A percentile compares a stretch with the other conserved stretches of the same genome.
Conservation (phyloP, 1,284 basidiomycete species). For the Cutaneotrichosporon sp. region DNA sequence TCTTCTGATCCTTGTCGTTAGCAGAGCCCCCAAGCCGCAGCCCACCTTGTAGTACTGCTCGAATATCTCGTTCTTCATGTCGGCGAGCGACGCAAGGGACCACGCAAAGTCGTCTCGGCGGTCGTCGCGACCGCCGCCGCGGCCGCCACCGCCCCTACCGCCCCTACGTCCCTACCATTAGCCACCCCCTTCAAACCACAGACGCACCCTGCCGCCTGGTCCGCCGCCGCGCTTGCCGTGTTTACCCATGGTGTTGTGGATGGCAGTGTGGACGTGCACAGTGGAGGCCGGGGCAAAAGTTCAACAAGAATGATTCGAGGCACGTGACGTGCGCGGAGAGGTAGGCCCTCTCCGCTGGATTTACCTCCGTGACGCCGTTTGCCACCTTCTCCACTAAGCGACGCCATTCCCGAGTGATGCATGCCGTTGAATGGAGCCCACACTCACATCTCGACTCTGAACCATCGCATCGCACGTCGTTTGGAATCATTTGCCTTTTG, state of each 20-base stretch:
- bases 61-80: slow-evolving; percentile 63
- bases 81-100: slow-evolving; percentile 4
- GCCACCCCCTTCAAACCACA: not conserved
- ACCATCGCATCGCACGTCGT: no score
- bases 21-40: not conserved
- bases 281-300: not conserved
- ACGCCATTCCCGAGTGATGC: no score
- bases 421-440: no score
- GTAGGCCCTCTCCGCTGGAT: not conserved
- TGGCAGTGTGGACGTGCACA: not conserved
- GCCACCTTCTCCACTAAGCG: no score
- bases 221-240: slow-evolving; percentile 13
- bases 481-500: no score
- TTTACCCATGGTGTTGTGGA: slow-evolving; percentile 10
- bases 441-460: no score
- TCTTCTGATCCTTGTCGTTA: slow-evolving; percentile 33
- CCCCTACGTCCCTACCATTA: not conserved
- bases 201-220: not conserved
- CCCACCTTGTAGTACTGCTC: slow-evolving; percentile 63
- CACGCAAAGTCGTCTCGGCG: slow-evolving; percentile 10
- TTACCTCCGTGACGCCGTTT: no score
- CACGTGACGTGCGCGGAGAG: not conserved
- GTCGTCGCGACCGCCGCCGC: not conserved
- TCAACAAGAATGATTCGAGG: not conserved
- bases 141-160: not conserved